Base-by-base conservation (phyloP, 2,329 filamentous ascomycete species). In the Trichoderma polysporum region DNA sequence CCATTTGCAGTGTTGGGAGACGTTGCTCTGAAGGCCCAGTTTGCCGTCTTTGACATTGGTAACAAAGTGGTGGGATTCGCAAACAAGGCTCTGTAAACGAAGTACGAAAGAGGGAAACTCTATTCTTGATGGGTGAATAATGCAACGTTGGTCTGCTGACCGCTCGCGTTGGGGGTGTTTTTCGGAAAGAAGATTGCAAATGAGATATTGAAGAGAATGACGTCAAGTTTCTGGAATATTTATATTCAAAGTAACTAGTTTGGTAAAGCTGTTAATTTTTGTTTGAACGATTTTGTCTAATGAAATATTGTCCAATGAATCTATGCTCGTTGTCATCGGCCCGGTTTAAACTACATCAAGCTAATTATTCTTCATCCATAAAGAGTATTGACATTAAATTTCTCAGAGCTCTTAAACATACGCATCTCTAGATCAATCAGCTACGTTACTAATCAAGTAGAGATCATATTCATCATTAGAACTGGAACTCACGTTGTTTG, bases 21-120 rank as follows among this genome's bases (percentile, higher is more conserved):
- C 68, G 74, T 81, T 37, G 75, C 82, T 65, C 70, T 84, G 70
- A 77, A 84, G 73, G 75, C 81, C 56, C 76, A 84, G 70, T 78
- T 80, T 73, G 73, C 81, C n/a, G 78, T 81, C 4, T 81, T 81
- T 63, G 74, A 81, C 45, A 73, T 77, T 3, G 73, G 74, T 8
- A 70, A 71, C 2, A 70, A 70, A 1, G 52, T 68, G 29, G 73
- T 81, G 4, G 79, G 79, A 2, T 80, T 81, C 53, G 79, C 79
- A 10, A 80, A 79, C 53, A 81, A 81, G 73, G 49, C 39, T 33
- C 31, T 50, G 4, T 45, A 45, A 19, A 22, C n/a, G n/a, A 10
- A n/a, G n/a, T n/a, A n/a, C n/a, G n/a, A 1, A 10, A 12, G 22
- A 22, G 2, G 3, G 41, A 19, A 4, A 19, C 41, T 41, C 17